These are phyloP conservation scores for Ophiocordyceps sinensis DNA, from an alignment of 2,329 filamentous ascomycete species.

Conservation along the genomic window DNA sequence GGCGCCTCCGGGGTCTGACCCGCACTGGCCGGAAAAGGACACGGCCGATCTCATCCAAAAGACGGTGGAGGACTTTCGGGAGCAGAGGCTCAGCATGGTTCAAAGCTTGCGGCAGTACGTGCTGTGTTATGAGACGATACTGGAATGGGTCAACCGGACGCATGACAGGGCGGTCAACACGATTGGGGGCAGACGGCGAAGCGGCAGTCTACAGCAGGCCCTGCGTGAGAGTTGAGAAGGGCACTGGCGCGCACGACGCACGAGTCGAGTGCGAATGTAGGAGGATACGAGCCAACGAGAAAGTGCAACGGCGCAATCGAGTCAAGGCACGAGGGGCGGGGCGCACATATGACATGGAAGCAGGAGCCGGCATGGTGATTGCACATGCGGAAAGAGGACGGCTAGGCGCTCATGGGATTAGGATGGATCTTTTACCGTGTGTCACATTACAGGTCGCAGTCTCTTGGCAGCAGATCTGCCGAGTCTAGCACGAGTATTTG, in stretches of 20 bases:
- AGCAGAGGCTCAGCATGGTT: constrained; percentile 88
- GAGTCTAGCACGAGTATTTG: no score
- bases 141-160: constrained; percentile 62
- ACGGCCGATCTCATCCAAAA: constrained; percentile 66
- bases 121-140: constrained; percentile 86
- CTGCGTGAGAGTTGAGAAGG: constrained; percentile 1
- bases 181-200: constrained; percentile 11
- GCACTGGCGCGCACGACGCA: not conserved
- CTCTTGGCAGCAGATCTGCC: no score
- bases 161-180: constrained; percentile 19
- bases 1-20: constrained; percentile 21
- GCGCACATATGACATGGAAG: not conserved
- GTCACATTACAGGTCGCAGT: no score
- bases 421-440: not conserved
- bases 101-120: constrained; percentile 89
- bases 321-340: not conserved
- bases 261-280: not conserved
- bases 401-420: not conserved
- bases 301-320: not conserved
- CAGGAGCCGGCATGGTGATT: not conserved
- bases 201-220: constrained; percentile 17
- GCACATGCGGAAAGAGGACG: not conserved
- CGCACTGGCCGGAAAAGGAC: constrained; percentile 54
- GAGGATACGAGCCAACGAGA: not conserved
- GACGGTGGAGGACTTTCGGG: constrained; percentile 81